Evolutionary conservation across 2,329 filamentous ascomycete species (phyloP).

Genomic region (Paraconiothyrium sp.): DNA sequence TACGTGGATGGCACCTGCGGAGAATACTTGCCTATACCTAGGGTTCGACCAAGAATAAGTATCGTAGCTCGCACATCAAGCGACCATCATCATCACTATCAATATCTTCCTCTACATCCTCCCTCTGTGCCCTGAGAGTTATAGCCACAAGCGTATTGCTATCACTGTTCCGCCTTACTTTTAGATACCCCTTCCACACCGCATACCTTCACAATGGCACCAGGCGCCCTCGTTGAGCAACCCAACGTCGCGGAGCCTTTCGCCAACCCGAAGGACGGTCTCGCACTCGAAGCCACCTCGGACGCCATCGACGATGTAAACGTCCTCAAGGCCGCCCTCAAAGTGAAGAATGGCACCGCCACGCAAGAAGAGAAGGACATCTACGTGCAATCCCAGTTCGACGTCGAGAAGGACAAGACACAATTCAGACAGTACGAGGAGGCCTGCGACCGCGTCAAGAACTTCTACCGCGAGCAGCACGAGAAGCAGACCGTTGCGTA

Average conservation of each 20-base stretch:
- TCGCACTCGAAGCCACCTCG: constrained; percentile 66
- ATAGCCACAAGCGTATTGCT: constrained; percentile 2
- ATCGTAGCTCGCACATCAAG: constrained; percentile 22
- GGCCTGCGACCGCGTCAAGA: constrained; percentile 84
- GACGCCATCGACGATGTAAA: constrained; percentile 70
- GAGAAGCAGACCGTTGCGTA: constrained; percentile 81
- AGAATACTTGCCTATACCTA: constrained; percentile 14
- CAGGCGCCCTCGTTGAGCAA: constrained; percentile 54
- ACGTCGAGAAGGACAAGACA: constrained; percentile 79
- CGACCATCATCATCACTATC: constrained; percentile 14
- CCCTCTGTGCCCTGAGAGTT: not conserved
- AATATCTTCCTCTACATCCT: constrained; percentile 13
- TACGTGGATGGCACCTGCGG: constrained; percentile 20
- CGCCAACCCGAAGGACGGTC: constrained; percentile 63
- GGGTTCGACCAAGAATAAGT: constrained; percentile 33
- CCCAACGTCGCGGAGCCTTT: constrained; percentile 56
- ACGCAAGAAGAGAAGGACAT: constrained; percentile 58
- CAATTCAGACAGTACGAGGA: constrained; percentile 84
- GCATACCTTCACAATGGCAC: constrained; percentile 52
- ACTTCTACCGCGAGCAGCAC: constrained; percentile 81
- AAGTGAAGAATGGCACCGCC: constrained; percentile 58
- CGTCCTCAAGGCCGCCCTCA: constrained; percentile 65
- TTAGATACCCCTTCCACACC: constrained; percentile 31
- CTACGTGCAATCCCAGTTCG: constrained; percentile 72
- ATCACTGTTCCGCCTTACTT: constrained; percentile 9